Evolutionary conservation across 495 filamentous ascomycete species (phyloP), one percentile per base, ranked within the genome.

Genomic region (Xylaria castorea): DNA sequence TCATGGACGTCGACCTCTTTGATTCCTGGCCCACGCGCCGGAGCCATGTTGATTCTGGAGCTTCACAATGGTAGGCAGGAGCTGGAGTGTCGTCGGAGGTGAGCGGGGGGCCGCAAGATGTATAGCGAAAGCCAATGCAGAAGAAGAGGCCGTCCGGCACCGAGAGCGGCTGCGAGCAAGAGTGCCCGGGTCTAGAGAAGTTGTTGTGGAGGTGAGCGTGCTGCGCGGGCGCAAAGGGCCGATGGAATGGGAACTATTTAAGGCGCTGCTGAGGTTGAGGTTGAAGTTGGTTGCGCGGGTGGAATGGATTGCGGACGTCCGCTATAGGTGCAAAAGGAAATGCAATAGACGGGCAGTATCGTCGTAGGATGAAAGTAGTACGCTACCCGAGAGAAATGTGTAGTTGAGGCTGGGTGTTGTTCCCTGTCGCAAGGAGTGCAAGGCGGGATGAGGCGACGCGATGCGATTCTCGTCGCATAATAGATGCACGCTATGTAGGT

Each of bases 1-100:
- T 76, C 74, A 61, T 80, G 78, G 73, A 78, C 64, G 34, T 74
- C 70, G 46, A 75, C 58, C 71, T 80, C 78, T 70, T 74, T 75
- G 53, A 61, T 71, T 16, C 73, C 78, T 40, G 67, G 68, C 60
- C 73, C 75, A 60, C 78, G 78, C 50, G 69, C 74, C 55, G 75
- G 76, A 16, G 73, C 76, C 78, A 80, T 80, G 1, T 60, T 61
- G 27, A 38, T 40, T 48, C 16, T 34, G 16, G 51, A 42, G 25
- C 22, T 36, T 60, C 70, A 32, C 69, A 65, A 65, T 71, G 36
- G 34, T 40, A 18, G 63, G 50, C 4, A 25, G 30, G 51, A 38
- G 40, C 42, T 66, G 53, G 34, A 46, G 32, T 6, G 12, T 25
- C 6, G 51, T 38, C 4, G 38, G 36, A 20, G 25, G 20, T 34